Conservation (phyloP, 1,139 yeast species). For the Candida tropicalis region DNA sequence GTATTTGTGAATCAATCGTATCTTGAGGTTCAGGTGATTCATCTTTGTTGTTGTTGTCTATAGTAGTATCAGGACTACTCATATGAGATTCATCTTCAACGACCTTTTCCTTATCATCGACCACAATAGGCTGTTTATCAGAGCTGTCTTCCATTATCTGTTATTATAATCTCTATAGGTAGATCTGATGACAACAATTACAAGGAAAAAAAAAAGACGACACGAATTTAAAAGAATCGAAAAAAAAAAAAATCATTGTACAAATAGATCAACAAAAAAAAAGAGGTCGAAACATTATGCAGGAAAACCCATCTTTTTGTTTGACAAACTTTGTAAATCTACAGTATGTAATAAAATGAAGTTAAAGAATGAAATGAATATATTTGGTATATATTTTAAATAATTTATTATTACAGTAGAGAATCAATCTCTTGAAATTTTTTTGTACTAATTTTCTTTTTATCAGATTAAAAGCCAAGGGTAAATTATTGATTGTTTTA, state of each 20-base stretch:
- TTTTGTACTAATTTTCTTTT: background rate
- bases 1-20: constrained; percentile 1
- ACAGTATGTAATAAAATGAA: background rate
- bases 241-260: background rate
- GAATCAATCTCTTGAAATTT: constrained; percentile 3
- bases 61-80: background rate
- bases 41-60: background rate
- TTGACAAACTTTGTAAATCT: background rate
- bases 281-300: background rate
- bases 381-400: background rate
- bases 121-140: too few relatives aligned
- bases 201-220: background rate
- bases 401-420: constrained; percentile 1
- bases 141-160: background rate
- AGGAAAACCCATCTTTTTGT: background rate
- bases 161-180: too few relatives aligned
- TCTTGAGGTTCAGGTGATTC: constrained; percentile 1
- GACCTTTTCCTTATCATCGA: background rate
- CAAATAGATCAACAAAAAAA: background rate
- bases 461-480: background rate
- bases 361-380: background rate
- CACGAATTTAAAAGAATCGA: background rate
- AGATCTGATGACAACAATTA: too few relatives aligned
- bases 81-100: background rate
- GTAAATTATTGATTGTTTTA: background rate